phyloP scores from a whole-genome alignment of 2,329 filamentous ascomycete genomes.

The Hypoxylon sp. region DNA sequence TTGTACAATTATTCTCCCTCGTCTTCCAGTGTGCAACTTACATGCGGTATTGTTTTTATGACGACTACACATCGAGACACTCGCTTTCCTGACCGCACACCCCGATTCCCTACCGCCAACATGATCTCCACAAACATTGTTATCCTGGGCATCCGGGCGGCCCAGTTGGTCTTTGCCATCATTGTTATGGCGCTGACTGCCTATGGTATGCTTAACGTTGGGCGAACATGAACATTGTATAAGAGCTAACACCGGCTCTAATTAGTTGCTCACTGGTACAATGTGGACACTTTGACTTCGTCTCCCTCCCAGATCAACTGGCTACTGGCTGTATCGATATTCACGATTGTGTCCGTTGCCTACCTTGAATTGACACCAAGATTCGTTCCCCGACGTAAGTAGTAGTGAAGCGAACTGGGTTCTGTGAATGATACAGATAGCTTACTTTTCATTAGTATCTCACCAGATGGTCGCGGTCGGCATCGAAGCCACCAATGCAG shows the following conservation, averaged over 20 bases:
- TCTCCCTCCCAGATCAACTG: constrained; percentile 73
- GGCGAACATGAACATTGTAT: not conserved
- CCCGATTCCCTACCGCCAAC: constrained; percentile 48
- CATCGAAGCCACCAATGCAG: constrained; percentile 66
- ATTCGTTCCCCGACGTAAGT: constrained; percentile 61
- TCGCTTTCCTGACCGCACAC: constrained; percentile 51
- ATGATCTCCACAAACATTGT: constrained; percentile 59
- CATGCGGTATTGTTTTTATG: constrained; percentile 45
- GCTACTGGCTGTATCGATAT: constrained; percentile 68
- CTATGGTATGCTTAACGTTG: constrained; percentile 61
- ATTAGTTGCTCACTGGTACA: constrained; percentile 73
- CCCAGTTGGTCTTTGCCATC: constrained; percentile 63
- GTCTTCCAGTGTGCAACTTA: constrained; percentile 37
- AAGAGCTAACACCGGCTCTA: constrained; percentile 31
- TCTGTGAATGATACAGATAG: constrained; percentile 1
- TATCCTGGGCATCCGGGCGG: constrained; percentile 61
- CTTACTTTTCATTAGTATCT: constrained; percentile 57
- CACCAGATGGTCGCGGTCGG: constrained; percentile 66
- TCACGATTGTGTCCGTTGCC: constrained; percentile 68
- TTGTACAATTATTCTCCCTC: constrained; percentile 42
- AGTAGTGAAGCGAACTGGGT: not conserved
- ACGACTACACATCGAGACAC: constrained; percentile 50
- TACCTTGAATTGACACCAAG: constrained; percentile 68
- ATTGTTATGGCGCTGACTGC: constrained; percentile 64
- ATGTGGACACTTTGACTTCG: constrained; percentile 66